Evolutionary conservation across 1,284 basidiomycete species (phyloP), one percentile per base, ranked within the genome.

Genomic region (Sanghuangporus baumii): DNA sequence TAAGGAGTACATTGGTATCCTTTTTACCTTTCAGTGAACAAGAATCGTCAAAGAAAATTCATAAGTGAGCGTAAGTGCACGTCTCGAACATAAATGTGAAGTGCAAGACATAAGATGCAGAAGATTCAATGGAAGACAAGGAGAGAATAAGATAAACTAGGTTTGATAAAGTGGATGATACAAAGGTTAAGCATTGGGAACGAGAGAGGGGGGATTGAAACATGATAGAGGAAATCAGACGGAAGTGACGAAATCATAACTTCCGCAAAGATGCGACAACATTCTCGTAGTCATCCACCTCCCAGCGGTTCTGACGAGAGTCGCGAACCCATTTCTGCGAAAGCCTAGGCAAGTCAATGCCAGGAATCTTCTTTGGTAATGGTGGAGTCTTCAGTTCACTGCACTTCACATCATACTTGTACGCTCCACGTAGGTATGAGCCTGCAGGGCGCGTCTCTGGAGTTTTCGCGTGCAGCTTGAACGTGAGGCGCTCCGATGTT

Each of bases 231-330:
- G n/a, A 57, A 41, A 9, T 14, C 18, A 23, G 23, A 57, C 16
- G n/a, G 37, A 20, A 43, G 38, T n/a, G 41, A 7, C 14, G 18
- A 38, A 12, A 43, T 59, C 51, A 64, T n/a, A 64, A 40, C 47
- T 41, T 61, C 43, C 63, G 46, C 40, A 65, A 47, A 38, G 60
- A 58, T 18, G 43, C 52, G 7, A 65, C 63, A 36, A 65, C 55
- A 14, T 65, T 61, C 34, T 58, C 63, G 46, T 65, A 65, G 34
- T 61, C 56, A 23, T 65, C 59, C 2, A 61, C 56, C 37, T 65
- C 63, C 55, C 63, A 61, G 18, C 60, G 59, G 52, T 50, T 59
- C 34, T 48, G 16, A 7, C 63, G 59, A 16, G 40, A 36, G 31
- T 65, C 63, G 31, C 46, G 48, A 7, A 65, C 36, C 59, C 63